Evolutionary conservation across 2,329 filamentous ascomycete species (phyloP).

Genomic region (Sphaerulina musiva): DNA sequence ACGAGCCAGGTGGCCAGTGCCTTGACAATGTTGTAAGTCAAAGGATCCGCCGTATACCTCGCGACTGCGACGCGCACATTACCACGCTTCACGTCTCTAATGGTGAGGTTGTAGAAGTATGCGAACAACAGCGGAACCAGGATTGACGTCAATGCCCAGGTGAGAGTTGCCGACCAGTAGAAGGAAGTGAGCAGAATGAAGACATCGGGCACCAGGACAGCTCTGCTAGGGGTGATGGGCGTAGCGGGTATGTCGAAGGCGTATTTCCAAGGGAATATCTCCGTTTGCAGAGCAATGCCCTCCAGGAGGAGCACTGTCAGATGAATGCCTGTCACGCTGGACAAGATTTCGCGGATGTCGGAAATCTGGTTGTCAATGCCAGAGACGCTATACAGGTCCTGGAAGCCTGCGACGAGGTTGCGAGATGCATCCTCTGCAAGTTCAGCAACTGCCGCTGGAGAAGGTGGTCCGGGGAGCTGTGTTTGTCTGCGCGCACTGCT

Average conservation of each 20-base stretch:
- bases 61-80: constrained; percentile 31
- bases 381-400: constrained; percentile 57
- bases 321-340: constrained; percentile 66
- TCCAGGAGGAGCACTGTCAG: constrained; percentile 63
- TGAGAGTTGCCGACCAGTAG: constrained; percentile 69
- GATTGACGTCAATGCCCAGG: constrained; percentile 66
- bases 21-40: constrained; percentile 86
- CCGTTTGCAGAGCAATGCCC: constrained; percentile 59
- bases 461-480: constrained; percentile 57
- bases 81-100: constrained; percentile 46
- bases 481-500: constrained; percentile 16
- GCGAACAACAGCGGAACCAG: constrained; percentile 64
- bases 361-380: constrained; percentile 61
- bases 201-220: constrained; percentile 69
- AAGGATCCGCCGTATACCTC: constrained; percentile 67
- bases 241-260: constrained; percentile 65
- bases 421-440: constrained; percentile 66
- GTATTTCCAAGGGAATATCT: constrained; percentile 65
- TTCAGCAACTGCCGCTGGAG: constrained; percentile 69
- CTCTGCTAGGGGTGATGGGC: constrained; percentile 37
- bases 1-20: constrained; percentile 74
- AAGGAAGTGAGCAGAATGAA: constrained; percentile 66
- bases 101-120: constrained; percentile 86
- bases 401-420: constrained; percentile 60
- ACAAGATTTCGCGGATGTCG: constrained; percentile 61